phyloP scores from a whole-genome alignment of 768 basidiomycete genomes.

The Auriculariales sp. region DNA sequence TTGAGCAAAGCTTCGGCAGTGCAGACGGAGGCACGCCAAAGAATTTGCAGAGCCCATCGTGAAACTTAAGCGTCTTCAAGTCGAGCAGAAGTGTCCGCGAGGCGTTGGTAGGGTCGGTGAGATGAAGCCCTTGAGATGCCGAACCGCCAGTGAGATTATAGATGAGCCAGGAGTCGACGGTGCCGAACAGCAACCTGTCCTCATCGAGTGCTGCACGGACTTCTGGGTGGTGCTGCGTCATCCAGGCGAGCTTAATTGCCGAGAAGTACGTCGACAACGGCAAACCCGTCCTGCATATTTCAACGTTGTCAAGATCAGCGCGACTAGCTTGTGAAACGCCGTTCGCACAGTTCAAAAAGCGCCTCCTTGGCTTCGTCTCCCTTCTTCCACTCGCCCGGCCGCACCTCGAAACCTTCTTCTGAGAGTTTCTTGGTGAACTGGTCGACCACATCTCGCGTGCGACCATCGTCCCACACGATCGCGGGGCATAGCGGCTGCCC shows the following conservation, averaged over 20 bases:
- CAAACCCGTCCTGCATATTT: constrained; percentile 63
- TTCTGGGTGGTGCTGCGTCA: constrained; percentile 75
- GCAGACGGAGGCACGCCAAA: constrained; percentile 66
- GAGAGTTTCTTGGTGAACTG: constrained; percentile 60
- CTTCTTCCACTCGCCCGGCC: constrained; percentile 48
- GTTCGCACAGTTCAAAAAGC: constrained; percentile 48
- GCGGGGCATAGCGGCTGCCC: constrained; percentile 80
- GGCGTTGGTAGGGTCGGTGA: constrained; percentile 90
- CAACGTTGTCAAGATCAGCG: too few species aligned
- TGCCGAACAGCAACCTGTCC: constrained; percentile 81
- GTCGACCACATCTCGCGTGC: constrained; percentile 76
- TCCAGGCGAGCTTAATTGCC: constrained; percentile 89
- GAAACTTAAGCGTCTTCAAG: constrained; percentile 70
- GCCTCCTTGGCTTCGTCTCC: constrained; percentile 54
- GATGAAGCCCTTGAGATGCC: constrained; percentile 50
- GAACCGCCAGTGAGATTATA: constrained; percentile 82
- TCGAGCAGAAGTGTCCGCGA: constrained; percentile 93
- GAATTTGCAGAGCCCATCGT: constrained; percentile 67
- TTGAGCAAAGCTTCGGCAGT: constrained; percentile 77
- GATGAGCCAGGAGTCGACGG: constrained; percentile 92
- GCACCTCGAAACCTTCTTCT: constrained; percentile 59
- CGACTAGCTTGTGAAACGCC: constrained; percentile 13
- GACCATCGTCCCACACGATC: constrained; percentile 94
- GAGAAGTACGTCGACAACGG: constrained; percentile 98
- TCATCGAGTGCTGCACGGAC: constrained; percentile 66